Evolutionary conservation across 139 green algal genomes (phyloP).

Genomic region (Volvox africanus): DNA sequence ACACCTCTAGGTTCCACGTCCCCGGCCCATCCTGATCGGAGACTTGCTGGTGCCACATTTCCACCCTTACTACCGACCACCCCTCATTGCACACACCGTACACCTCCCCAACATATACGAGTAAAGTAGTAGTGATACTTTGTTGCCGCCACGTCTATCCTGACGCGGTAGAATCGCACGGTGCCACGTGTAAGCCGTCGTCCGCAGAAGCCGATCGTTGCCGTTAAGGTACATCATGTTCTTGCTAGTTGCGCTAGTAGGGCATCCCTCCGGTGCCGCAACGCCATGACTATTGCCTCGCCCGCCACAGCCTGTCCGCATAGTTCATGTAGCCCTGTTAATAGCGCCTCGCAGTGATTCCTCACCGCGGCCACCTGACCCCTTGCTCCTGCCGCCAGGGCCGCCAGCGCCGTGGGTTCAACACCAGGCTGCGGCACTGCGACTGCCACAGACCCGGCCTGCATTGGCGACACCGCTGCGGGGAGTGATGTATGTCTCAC

Average conservation of each 20-base stretch:
- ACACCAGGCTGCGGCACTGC: not conserved
- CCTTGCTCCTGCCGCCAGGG: slow-evolving; percentile 13
- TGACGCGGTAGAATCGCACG: no score
- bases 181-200: no score
- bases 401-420: not conserved
- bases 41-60: no score
- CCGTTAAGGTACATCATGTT: not conserved
- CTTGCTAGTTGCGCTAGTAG: slow-evolving; percentile 21
- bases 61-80: no score
- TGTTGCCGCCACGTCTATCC: no score
- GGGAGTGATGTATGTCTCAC: not conserved
- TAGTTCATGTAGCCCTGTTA: slow-evolving; percentile 28
- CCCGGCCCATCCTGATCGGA: no score
- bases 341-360: slow-evolving; percentile 37
- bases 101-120: no score
- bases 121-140: no score
- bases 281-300: slow-evolving; percentile 20
- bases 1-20: no score
- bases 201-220: no score
- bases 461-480: not conserved
- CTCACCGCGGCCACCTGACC: slow-evolving; percentile 19
- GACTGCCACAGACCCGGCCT: not conserved
- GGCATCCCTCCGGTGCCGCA: slow-evolving; percentile 21
- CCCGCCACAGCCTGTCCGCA: slow-evolving; percentile 26
- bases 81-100: no score